These are phyloP conservation scores for Rubia yunnanensis DNA, from an alignment of 257 asterid species.

Conservation along the genomic window DNA sequence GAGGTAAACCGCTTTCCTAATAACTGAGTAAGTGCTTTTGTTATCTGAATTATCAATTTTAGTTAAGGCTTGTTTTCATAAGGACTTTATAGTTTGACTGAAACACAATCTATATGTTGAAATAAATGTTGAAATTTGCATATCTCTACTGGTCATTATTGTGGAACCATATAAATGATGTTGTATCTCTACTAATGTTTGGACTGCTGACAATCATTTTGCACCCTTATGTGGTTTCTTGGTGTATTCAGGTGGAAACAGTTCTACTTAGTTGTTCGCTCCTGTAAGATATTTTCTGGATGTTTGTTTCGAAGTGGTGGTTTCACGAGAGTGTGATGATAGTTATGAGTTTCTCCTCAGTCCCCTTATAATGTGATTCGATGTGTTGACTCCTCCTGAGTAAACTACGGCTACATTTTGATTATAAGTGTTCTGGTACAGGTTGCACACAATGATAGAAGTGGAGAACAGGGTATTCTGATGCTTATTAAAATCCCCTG, in stretches of 20 bases:
- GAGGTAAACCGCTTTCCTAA: slow-evolving; percentile 39
- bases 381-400: neutral
- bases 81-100: no score
- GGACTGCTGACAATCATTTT: neutral
- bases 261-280: slow-evolving; percentile 85
- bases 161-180: no score
- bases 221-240: slow-evolving; percentile 12
- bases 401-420: slow-evolving; percentile 2
- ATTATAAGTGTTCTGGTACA: slow-evolving; percentile 16
- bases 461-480: slow-evolving; percentile 95
- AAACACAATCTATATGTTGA: no score
- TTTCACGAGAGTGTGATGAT: slow-evolving; percentile 97
- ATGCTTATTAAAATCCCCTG: slow-evolving; percentile 89
- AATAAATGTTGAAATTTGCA: no score
- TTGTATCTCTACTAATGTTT: neutral
- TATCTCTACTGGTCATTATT: neutral
- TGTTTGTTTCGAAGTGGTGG: slow-evolving; percentile 77
- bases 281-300: slow-evolving; percentile 94
- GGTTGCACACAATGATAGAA: slow-evolving; percentile 95
- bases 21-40: neutral
- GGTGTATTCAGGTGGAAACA: slow-evolving; percentile 74
- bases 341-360: slow-evolving; percentile 51
- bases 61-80: no score
- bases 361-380: neutral
- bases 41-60: neutral